phyloP scores from a whole-genome alignment of 2,329 filamentous ascomycete genomes.

The Cercospora sesami region DNA sequence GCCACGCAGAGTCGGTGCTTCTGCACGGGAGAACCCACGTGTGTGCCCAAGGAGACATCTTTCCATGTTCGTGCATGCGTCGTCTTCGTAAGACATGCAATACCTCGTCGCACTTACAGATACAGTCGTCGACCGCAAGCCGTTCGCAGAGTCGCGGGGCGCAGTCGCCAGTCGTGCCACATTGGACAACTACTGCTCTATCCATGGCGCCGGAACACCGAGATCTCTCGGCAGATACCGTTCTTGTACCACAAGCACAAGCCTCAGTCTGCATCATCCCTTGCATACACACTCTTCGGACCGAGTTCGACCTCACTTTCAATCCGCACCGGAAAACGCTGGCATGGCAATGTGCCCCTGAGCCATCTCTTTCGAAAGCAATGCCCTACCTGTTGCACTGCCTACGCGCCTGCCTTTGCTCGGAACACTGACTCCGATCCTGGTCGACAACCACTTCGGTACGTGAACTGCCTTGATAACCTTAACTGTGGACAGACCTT shows the following conservation, averaged over 20 bases:
- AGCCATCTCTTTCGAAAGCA: neutral
- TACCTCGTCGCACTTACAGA: neutral
- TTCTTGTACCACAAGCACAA: neutral
- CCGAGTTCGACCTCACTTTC: neutral
- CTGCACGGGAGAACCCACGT: neutral
- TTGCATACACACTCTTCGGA: neutral
- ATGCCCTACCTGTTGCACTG: no score
- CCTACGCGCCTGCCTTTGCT: neutral
- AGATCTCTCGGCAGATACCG: neutral
- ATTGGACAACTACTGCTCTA: neutral
- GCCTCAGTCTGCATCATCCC: neutral
- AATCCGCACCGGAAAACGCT: no score
- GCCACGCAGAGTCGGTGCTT: no score
- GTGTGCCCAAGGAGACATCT: no score
- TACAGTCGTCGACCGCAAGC: neutral
- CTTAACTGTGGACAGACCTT: neutral
- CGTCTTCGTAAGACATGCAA: no score
- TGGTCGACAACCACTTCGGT: neutral
- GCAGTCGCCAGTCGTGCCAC: neutral
- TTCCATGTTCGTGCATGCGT: no score
- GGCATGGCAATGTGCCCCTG: neutral
- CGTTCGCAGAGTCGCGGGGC: neutral
- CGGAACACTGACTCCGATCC: neutral
- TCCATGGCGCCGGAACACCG: neutral
- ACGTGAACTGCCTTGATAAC: neutral